phyloP scores from a whole-genome alignment of 352 stramenopile species.

The Globisporangium cystogenes region DNA sequence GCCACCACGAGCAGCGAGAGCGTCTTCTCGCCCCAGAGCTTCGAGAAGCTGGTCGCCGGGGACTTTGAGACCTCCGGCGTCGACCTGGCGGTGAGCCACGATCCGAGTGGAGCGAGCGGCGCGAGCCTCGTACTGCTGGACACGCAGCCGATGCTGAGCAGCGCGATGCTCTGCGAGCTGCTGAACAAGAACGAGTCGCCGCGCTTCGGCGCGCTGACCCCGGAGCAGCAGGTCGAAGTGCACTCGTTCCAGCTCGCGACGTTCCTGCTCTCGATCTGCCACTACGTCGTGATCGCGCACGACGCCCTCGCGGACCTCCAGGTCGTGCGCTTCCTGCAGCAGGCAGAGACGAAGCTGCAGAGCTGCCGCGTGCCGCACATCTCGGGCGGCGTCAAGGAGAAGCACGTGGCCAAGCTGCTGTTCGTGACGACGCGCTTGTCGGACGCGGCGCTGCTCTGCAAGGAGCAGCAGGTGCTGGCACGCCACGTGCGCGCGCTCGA shows the following conservation, averaged over 20 bases:
- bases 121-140: slow-evolving; percentile 56
- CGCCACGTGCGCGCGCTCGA: slow-evolving; percentile 34
- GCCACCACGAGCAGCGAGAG: not conserved
- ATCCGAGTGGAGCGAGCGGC: slow-evolving; percentile 13
- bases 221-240: slow-evolving; percentile 62
- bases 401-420: slow-evolving; percentile 50
- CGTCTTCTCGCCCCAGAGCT: slow-evolving; percentile 32
- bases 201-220: slow-evolving; percentile 41
- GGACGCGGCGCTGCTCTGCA: slow-evolving; percentile 21
- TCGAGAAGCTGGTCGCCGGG: slow-evolving; percentile 28
- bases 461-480: slow-evolving; percentile 25
- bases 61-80: slow-evolving; percentile 48
- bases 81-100: slow-evolving; percentile 43
- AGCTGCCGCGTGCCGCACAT: slow-evolving; percentile 57
- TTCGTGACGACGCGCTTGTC: slow-evolving; percentile 52
- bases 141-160: slow-evolving; percentile 61
- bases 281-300: slow-evolving; percentile 71
- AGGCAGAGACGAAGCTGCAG: slow-evolving; percentile 42
- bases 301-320: slow-evolving; percentile 33
- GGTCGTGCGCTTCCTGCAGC: slow-evolving; percentile 40
- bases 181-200: slow-evolving; percentile 43
- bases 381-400: slow-evolving; percentile 38
- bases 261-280: slow-evolving; percentile 66
- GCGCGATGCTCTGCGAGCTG: slow-evolving; percentile 43
- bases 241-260: slow-evolving; percentile 57